Evolutionary conservation across 2,329 filamentous ascomycete species (phyloP), one percentile per base, ranked within the genome.

Genomic region (Xylaria sp.): DNA sequence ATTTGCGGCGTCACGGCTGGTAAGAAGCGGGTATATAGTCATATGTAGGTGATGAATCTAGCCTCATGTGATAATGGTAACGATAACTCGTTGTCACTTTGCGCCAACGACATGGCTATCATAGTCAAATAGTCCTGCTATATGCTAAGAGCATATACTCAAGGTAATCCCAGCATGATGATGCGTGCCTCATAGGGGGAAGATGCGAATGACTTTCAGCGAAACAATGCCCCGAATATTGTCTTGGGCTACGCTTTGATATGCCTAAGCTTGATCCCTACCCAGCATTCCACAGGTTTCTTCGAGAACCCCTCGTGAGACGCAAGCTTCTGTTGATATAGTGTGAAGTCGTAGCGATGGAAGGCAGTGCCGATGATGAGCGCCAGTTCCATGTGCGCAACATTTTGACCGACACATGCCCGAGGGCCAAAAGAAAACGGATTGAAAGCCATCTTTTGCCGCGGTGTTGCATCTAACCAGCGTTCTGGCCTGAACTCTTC

Each of bases 311-410:
- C 63, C n/a, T 63, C 63, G 12, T 60, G 55, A 4, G 51, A 65
- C 46, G 49, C 37, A n/a, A 65, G 56, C 21, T 38, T 46, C 47
- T 52, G n/a, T 45, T 65, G 63, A 33, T 63, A 57, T 0, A 60
- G 56, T 14, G 23, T 57, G 19, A 65, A 63, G 1, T 63, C 63
- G 28, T 65, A 63, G 12, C 63, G 60, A 40, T 40, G 60, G 21
- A 65, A 63, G 8, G 63, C 60, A 3, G 60, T 65, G 1, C 63
- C 63, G 17, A 65, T 60, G 42, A 63, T 65, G 8, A 65, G 43
- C 0, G 56, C 47, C 19, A 65, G 21, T 14, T 65, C 60, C 63
- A 65, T 65, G n/a, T 55, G 57, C 12, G 60, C 63, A 2, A 65
- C 56, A 17, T 65, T 63, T 52, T 57, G 60, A 2, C 63, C 63